These are phyloP conservation scores for Xylaria sp. DNA, from an alignment of 2,329 filamentous ascomycete species.

Conservation along the genomic window DNA sequence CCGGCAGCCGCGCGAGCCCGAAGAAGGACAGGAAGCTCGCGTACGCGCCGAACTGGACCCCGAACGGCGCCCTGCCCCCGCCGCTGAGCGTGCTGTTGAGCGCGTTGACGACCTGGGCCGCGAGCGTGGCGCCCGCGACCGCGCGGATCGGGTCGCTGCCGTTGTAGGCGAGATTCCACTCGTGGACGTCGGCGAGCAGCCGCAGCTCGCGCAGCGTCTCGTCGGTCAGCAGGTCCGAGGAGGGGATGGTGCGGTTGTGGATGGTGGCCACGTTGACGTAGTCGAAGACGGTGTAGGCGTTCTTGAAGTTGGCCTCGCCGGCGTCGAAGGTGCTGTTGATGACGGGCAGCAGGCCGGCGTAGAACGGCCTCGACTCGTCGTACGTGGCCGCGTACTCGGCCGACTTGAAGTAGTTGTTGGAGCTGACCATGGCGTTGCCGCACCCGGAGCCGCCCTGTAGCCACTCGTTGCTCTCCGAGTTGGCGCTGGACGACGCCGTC, in stretches of 20 bases:
- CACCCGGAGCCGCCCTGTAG: slow-evolving; percentile 62
- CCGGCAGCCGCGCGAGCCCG: slow-evolving; percentile 56
- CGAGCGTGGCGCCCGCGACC: slow-evolving; percentile 60
- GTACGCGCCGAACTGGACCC: slow-evolving; percentile 64
- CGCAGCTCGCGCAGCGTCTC: slow-evolving; percentile 64
- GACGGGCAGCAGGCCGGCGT: slow-evolving; percentile 56
- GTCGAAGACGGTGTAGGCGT: slow-evolving; percentile 66
- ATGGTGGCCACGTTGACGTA: slow-evolving; percentile 62
- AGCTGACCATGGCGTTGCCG: slow-evolving; percentile 56
- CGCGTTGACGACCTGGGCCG: slow-evolving; percentile 55
- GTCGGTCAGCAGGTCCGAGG: slow-evolving; percentile 60
- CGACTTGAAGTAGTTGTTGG: slow-evolving; percentile 56
- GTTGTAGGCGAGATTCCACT: slow-evolving; percentile 85
- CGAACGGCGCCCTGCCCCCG: slow-evolving; percentile 43
- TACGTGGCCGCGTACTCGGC: slow-evolving; percentile 48
- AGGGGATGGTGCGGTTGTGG: slow-evolving; percentile 64
- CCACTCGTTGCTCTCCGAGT: slow-evolving; percentile 60
- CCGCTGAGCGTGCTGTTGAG: slow-evolving; percentile 55
- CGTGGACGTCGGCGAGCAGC: slow-evolving; percentile 76
- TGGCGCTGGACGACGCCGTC: slow-evolving; percentile 55
- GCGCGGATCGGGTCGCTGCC: slow-evolving; percentile 66
- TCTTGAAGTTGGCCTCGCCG: slow-evolving; percentile 56
- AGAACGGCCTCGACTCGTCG: slow-evolving; percentile 61
- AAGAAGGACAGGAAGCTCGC: slow-evolving; percentile 66
- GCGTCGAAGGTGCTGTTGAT: slow-evolving; percentile 55